phyloP scores from a whole-genome alignment of 176 grass and related monocot species.

The Musa troglodytarum region DNA sequence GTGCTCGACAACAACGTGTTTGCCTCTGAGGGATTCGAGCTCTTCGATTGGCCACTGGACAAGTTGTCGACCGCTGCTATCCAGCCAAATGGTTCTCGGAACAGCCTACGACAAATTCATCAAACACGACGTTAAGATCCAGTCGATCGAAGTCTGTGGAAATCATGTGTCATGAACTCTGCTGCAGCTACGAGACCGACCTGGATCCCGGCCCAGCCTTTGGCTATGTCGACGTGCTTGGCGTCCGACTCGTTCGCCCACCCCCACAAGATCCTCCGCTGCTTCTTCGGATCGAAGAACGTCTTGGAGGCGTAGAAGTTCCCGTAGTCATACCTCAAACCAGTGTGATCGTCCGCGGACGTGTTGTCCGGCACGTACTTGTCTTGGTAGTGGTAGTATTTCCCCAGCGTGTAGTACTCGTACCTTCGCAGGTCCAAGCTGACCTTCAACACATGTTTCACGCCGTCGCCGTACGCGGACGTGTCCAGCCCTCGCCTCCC shows the following conservation, averaged over 20 bases:
- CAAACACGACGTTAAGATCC: neutral
- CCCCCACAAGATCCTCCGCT: conserved; percentile 61
- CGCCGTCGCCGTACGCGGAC: neutral
- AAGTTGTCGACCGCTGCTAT: conserved; percentile 48
- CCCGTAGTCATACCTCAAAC: conserved; percentile 59
- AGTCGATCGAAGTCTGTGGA: too few species aligned
- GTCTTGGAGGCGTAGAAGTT: conserved; percentile 94
- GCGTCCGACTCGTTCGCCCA: conserved; percentile 81
- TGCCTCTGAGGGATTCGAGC: conserved; percentile 43
- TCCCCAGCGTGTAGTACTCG: conserved; percentile 75
- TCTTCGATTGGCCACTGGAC: conserved; percentile 84
- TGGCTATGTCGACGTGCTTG: conserved; percentile 34
- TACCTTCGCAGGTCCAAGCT: conserved; percentile 60
- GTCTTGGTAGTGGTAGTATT: conserved; percentile 31
- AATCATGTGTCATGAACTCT: neutral
- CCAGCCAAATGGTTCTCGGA: conserved; percentile 63
- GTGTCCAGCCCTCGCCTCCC: conserved; percentile 34
- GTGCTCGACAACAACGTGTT: conserved; percentile 23
- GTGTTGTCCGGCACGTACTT: conserved; percentile 50
- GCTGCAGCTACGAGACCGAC: neutral
- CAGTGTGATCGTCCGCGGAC: conserved; percentile 27
- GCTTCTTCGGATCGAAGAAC: conserved; percentile 58
- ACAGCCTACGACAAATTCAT: conserved; percentile 30
- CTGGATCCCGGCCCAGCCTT: conserved; percentile 83
- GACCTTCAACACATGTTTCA: conserved; percentile 70